These are phyloP conservation scores for Heliamphora exappendiculata DNA, from an alignment of 148 eudicot genomes.

Conservation along the genomic window DNA sequence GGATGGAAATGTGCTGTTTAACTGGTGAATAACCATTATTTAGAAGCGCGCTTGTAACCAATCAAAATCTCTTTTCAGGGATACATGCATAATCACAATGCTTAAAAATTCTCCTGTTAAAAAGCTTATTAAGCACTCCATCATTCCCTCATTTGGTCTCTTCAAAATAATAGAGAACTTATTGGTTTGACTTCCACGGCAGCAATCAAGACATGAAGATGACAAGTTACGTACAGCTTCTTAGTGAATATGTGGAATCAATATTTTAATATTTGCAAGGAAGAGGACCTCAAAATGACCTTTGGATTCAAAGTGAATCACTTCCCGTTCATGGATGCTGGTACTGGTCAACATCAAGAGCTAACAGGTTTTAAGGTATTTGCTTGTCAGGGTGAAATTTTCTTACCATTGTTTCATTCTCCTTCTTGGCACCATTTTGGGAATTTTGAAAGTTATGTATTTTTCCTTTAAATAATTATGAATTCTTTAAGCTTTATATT, in stretches of 20 bases:
- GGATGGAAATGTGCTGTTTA: not conserved
- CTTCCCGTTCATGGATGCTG: not conserved
- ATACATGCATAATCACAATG: not conserved
- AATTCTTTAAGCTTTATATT: not conserved
- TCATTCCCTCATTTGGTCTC: not conserved
- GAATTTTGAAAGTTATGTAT: not conserved
- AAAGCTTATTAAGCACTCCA: not conserved
- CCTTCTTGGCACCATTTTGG: not conserved
- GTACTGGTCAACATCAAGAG: not conserved
- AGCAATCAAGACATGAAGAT: not conserved
- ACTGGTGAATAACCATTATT: not conserved
- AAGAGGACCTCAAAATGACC: too few relatives aligned
- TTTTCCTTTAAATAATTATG: not conserved
- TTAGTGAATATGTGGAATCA: not conserved
- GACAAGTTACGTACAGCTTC: not conserved
- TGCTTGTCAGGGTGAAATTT: not conserved
- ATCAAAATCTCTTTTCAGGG: not conserved
- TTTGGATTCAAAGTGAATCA: not conserved
- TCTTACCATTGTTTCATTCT: not conserved
- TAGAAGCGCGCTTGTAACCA: not conserved
- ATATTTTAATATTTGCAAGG: not conserved
- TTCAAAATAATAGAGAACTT: not conserved
- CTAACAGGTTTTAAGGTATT: not conserved
- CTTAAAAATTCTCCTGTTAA: not conserved
- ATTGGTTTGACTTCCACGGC: not conserved